Evolutionary conservation across 345 rosid species (phyloP).

Genomic region (Ailanthus altissimus): DNA sequence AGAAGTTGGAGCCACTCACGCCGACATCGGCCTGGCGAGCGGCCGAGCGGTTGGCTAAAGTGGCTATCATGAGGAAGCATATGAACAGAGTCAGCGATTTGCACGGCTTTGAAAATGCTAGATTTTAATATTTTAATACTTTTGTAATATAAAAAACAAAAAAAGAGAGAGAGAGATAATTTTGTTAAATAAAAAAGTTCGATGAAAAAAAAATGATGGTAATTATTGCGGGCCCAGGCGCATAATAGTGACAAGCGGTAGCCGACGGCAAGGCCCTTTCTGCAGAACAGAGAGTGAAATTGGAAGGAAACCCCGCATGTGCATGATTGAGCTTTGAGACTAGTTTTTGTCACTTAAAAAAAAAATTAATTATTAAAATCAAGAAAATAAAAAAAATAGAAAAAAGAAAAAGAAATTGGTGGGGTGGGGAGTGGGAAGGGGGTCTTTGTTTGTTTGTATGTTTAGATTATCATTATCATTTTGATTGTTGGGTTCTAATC

Average conservation of each 20-base stretch:
- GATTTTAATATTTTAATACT: slow-evolving; percentile 41
- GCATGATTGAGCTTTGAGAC: slow-evolving; percentile 11
- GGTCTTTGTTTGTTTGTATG: background rate
- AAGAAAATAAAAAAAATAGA: background rate
- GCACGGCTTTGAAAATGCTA: slow-evolving; percentile 95
- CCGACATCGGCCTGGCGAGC: slow-evolving; percentile 95
- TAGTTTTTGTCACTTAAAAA: background rate
- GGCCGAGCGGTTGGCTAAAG: slow-evolving; percentile 87
- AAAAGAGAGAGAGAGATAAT: slow-evolving; percentile 24
- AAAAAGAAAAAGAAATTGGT: background rate
- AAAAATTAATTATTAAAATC: background rate
- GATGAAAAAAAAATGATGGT: slow-evolving; percentile 5
- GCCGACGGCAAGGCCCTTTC: slow-evolving; percentile 42
- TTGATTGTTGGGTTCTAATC: slow-evolving; percentile 19
- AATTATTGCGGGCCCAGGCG: slow-evolving; percentile 13
- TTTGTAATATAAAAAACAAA: slow-evolving; percentile 38
- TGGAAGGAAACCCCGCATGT: slow-evolving; percentile 18
- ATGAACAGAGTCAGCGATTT: slow-evolving; percentile 92
- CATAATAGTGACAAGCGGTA: slow-evolving; percentile 35
- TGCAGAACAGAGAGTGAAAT: slow-evolving; percentile 10
- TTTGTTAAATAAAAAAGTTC: background rate
- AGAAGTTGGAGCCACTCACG: slow-evolving; percentile 67
- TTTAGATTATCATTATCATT: slow-evolving; percentile 5
- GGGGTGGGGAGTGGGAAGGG: background rate
- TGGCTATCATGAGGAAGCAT: slow-evolving; percentile 84